Conservation (phyloP, 176 grass and related monocot genomes). For the Poa annua region DNA sequence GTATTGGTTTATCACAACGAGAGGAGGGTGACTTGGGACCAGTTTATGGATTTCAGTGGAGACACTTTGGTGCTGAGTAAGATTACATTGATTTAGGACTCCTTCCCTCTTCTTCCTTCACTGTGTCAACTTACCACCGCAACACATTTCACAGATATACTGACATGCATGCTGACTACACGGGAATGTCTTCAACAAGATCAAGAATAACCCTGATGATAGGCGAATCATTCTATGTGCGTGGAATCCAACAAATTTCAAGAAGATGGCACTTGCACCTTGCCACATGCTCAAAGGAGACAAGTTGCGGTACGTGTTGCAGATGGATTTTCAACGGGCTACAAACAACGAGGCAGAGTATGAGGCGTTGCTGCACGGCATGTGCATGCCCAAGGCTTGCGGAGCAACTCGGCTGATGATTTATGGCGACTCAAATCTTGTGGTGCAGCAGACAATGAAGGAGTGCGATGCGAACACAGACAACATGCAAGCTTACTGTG, state of each 20-base stretch:
- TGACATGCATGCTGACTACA: constrained; percentile 83
- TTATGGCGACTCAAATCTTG: no score
- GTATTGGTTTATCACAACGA: constrained; percentile 69
- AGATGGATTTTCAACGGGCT: no score
- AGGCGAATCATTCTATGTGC: constrained; percentile 77
- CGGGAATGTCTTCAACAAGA: constrained; percentile 84
- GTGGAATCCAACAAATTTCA: constrained; percentile 81
- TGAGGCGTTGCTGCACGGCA: no score
- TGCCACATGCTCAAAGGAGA: no score
- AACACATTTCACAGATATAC: constrained; percentile 58
- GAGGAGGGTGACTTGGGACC: constrained; percentile 86
- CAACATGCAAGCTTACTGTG: no score
- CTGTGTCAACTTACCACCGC: neutral
- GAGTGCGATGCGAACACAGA: no score
- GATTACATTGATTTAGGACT: constrained; percentile 30
- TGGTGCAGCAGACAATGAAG: no score
- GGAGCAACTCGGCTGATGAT: no score
- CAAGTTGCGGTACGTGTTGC: no score
- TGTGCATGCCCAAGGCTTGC: no score
- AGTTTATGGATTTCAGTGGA: constrained; percentile 92
- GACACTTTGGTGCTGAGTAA: constrained; percentile 88
- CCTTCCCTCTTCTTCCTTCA: neutral
- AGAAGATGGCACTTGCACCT: constrained; percentile 89
- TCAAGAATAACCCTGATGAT: constrained; percentile 89
- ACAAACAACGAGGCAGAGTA: no score